Conservation (phyloP, 176 grass and related monocot genomes). For the Panicum miliaceum region DNA sequence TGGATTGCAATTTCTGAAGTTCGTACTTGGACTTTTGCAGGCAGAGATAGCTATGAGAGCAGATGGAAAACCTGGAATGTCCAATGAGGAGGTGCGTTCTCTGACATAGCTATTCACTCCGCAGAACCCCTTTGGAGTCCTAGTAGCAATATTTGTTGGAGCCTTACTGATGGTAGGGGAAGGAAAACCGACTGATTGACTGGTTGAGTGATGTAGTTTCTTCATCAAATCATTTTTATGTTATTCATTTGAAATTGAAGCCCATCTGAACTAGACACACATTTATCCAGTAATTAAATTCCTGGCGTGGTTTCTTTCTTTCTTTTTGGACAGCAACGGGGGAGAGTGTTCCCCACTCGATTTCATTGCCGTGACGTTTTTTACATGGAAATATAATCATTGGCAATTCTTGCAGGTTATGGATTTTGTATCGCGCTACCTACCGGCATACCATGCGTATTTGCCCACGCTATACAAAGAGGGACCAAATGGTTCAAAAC, state of each 20-base stretch:
- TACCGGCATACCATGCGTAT: constrained; percentile 90
- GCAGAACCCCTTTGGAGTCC: background rate
- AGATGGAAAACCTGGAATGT: constrained; percentile 97
- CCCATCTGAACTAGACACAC: background rate
- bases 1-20: constrained; percentile 31
- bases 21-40: constrained; percentile 56
- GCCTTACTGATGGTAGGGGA: constrained; percentile 20
- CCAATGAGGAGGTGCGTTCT: constrained; percentile 77
- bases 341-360: no score
- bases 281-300: constrained; percentile 19
- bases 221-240: constrained; percentile 10
- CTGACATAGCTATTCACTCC: constrained; percentile 17
- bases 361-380: no score
- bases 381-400: background rate
- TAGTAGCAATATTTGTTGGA: constrained; percentile 7
- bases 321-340: no score
- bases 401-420: constrained; percentile 64
- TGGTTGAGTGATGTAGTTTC: background rate
- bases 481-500: constrained; percentile 76
- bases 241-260: background rate
- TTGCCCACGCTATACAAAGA: constrained; percentile 77
- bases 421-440: constrained; percentile 98
- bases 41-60: constrained; percentile 95
- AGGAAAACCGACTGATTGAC: background rate
- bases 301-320: background rate